Evolutionary conservation across 257 asterid genomes (phyloP).

Genomic region (Nicotiana obtusifolia): DNA sequence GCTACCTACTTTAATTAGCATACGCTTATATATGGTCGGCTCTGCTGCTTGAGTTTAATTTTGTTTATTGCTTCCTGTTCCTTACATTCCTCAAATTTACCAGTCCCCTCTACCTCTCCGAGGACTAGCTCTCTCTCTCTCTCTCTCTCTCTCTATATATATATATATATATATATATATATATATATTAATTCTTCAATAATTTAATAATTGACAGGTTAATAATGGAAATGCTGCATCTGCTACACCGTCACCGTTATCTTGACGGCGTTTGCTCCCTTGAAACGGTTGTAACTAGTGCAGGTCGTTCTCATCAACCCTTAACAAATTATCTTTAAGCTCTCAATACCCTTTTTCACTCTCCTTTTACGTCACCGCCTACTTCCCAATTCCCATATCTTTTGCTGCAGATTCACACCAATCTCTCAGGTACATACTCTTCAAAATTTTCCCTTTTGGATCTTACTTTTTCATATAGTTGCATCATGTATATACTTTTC

Average conservation of each 20-base stretch:
- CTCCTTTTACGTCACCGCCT: neutral
- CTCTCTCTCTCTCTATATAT: too few relatives aligned
- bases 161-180: too few relatives aligned
- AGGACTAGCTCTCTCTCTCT: too few relatives aligned
- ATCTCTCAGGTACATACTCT: neutral
- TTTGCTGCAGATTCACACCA: neutral
- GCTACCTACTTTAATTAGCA: too few relatives aligned
- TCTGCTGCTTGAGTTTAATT: too few relatives aligned
- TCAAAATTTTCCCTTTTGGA: neutral
- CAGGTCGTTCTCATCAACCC: constrained; percentile 4
- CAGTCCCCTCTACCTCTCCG: too few relatives aligned
- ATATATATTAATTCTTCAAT: neutral
- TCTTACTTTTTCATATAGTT: neutral
- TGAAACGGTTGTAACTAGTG: neutral
- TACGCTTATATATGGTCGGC: too few relatives aligned
- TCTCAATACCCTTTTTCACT: neutral
- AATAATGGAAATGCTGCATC: neutral
- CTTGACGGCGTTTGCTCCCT: neutral
- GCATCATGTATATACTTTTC: neutral
- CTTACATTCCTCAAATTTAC: too few relatives aligned
- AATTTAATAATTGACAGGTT: neutral
- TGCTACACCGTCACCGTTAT: neutral
- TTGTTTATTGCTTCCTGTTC: too few relatives aligned
- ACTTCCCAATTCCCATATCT: neutral
- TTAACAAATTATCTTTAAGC: neutral